These are phyloP conservation scores for Phtheirospermum japonicum DNA, from an alignment of 257 asterid genomes.

Conservation along the genomic window DNA sequence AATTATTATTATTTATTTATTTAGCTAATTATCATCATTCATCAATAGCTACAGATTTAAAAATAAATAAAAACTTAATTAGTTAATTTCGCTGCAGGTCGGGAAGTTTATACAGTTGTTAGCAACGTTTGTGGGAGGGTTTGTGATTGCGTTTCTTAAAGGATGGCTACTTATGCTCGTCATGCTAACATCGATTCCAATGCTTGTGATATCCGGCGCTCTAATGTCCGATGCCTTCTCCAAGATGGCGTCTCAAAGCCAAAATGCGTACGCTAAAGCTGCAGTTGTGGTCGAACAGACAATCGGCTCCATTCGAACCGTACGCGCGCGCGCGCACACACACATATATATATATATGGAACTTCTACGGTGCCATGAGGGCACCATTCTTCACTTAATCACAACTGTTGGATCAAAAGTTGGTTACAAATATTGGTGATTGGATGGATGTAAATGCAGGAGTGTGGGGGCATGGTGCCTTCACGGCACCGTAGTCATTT, in stretches of 20 bases:
- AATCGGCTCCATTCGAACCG: slow-evolving; percentile 65
- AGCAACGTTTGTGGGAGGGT: slow-evolving; percentile 62
- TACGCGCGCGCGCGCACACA: too few species aligned
- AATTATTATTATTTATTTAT: too few species aligned
- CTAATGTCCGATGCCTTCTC: slow-evolving; percentile 40
- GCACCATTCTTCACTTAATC: too few species aligned
- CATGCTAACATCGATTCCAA: slow-evolving; percentile 56
- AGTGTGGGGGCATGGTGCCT: too few species aligned
- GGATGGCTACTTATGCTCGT: slow-evolving; percentile 79
- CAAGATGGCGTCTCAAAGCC: slow-evolving; percentile 51
- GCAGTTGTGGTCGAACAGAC: slow-evolving; percentile 62
- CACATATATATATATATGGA: too few species aligned
- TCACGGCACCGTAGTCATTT: too few species aligned
- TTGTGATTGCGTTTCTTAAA: slow-evolving; percentile 52
- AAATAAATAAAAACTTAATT: too few species aligned
- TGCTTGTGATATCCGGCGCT: slow-evolving; percentile 49
- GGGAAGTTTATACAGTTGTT: slow-evolving; percentile 60
- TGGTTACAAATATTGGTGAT: too few species aligned
- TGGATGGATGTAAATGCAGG: too few species aligned
- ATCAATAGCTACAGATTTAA: neutral
- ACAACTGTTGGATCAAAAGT: too few species aligned
- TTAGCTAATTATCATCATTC: neutral
- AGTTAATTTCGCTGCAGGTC: slow-evolving; percentile 40
- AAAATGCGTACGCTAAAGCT: slow-evolving; percentile 61
- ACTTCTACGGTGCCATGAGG: too few species aligned